A percentile compares a stretch with the other conserved stretches of the same genome.
Evolutionary conservation across 225 moss, liverwort and hornwort genomes (phyloP).

Genomic region (Rhytidiadelphus loreus): DNA sequence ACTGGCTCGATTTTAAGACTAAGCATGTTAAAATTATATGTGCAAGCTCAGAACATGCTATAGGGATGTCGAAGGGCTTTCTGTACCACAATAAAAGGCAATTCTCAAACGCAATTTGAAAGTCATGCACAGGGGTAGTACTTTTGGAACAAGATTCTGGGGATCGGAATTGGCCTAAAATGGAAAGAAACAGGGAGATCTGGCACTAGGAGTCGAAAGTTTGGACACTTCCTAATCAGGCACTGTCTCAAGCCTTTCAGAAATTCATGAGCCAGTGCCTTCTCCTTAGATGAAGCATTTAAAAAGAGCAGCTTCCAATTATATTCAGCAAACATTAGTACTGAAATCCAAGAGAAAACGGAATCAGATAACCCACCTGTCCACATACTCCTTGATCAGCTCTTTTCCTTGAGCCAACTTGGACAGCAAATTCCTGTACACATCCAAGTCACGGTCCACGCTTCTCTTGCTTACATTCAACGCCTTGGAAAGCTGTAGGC

Average conservation of each 20-base stretch:
- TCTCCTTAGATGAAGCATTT: neutral
- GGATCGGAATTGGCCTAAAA: neutral
- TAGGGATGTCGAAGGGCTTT: neutral
- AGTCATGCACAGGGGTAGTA: neutral
- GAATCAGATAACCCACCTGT: slow-evolving; percentile 40
- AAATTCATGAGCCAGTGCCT: neutral
- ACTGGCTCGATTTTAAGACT: neutral
- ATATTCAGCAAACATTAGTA: neutral
- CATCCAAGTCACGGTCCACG: slow-evolving; percentile 87
- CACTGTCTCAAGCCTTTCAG: neutral
- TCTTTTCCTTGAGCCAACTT: slow-evolving; percentile 90
- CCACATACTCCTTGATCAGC: slow-evolving; percentile 80
- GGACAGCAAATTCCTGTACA: slow-evolving; percentile 83
- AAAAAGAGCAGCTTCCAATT: neutral
- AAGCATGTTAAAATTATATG: neutral
- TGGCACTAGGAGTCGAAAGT: neutral
- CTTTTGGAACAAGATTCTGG: neutral
- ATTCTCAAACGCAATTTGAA: neutral
- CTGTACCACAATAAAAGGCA: neutral
- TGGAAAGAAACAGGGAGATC: neutral
- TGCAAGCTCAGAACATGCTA: neutral
- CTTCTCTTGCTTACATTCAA: slow-evolving; percentile 90
- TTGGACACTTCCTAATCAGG: neutral
- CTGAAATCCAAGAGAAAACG: neutral
- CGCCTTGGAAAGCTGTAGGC: slow-evolving; percentile 63